phyloP scores from a whole-genome alignment of 257 asterid genomes.

The Schizonepeta tenuifolia region DNA sequence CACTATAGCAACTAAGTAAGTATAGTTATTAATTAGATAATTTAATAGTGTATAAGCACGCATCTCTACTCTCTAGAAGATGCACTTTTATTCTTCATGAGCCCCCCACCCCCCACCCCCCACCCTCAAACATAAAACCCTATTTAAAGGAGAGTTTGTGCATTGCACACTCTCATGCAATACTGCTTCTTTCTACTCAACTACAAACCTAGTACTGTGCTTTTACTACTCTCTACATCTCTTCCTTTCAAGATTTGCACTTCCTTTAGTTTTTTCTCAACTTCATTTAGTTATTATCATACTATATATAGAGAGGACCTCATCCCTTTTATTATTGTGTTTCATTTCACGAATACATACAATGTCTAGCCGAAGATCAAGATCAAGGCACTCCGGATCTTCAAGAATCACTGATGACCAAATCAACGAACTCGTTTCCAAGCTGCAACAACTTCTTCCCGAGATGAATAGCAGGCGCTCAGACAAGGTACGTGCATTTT shows the following conservation, averaged over 20 bases:
- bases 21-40: too few relatives aligned
- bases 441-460: constrained; percentile 65
- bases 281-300: background rate
- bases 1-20: too few relatives aligned
- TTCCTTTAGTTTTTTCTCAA: background rate
- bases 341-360: background rate
- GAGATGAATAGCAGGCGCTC: constrained; percentile 53
- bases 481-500: constrained; percentile 55
- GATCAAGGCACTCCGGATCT: constrained; percentile 58
- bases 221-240: background rate
- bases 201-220: constrained; percentile 25
- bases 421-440: constrained; percentile 62
- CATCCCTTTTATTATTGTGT: background rate
- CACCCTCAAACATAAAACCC: background rate
- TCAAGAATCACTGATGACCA: constrained; percentile 59
- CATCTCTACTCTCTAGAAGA: background rate
- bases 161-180: constrained; percentile 40
- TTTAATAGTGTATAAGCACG: too few relatives aligned
- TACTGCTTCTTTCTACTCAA: constrained; percentile 23
- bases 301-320: background rate
- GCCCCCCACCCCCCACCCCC: background rate
- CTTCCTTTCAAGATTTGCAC: background rate
- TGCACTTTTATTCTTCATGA: background rate
- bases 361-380: constrained; percentile 67
- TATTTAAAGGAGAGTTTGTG: constrained; percentile 32